Base-by-base conservation (phyloP, 495 filamentous ascomycete species). In the Ramalina peruviana region DNA sequence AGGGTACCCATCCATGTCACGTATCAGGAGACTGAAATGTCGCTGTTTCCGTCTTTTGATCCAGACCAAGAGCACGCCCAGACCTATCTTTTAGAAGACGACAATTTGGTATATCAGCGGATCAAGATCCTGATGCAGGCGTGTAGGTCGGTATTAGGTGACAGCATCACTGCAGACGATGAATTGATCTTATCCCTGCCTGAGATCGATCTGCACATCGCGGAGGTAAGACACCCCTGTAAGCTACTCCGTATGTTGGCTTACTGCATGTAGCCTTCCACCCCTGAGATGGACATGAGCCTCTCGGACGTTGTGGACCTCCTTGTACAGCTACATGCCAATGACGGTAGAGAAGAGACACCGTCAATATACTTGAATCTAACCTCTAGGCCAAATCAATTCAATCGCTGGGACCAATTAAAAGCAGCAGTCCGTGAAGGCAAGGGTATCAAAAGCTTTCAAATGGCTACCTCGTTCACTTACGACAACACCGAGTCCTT, bases 41-140 rank as follows among this genome's bases (percentile, higher is more conserved):
- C 76, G 12, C 67, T 94, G 7, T 86, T 92, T 53, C 80, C 82
- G 33, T 78, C 76, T 21, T 65, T 71, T 19, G 70, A 77, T 50
- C 72, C 76, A 36, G 79, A 85, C 53, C 76, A 78, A 47, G 52
- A 60, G 6, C 42, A 53, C 27, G 71, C 80, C 0, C 79, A 85
- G 43, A 75, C 76, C 10, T 93, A 78, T 56, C 85, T 94, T 46
- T 72, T 95, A 12, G 70, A 79, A 50, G 81, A 89, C 56, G 72
- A 78, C 53, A 67, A 70, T 20, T 66, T 83, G 1, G 70, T 80
- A 15, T 72, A 79, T 43, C 59, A 73, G 17, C 68, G 68, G 15
- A 64, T 94, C 25, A 61, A 64, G 20, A 68, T 74, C 30, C 68
- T 94, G 19, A 71, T 94, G 44, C 59, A 68, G 38, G 75, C 75